Evolutionary conservation across 352 stramenopile genomes (phyloP), one percentile per base, ranked within the genome.

Genomic region (Pythium rhizo-oryzae): DNA sequence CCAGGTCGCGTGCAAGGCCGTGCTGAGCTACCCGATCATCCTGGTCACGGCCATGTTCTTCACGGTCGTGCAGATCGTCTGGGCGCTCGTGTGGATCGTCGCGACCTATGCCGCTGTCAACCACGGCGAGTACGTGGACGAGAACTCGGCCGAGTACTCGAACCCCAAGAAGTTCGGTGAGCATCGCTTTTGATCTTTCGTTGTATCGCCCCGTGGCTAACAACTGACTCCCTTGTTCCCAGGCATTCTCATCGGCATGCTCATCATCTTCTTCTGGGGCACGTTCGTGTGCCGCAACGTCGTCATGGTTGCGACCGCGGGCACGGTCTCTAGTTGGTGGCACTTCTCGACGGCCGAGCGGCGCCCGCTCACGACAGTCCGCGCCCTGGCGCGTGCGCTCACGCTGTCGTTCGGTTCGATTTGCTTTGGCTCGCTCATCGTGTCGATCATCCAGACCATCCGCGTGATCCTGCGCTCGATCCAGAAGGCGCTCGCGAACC

Each of bases 401-500:
- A 97, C 90, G 35, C 81, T 85, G n/a, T 97, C 94, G 59, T 97
- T 98, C 60, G 96, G 96, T 59, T 97, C 89, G 16, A 98, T 99
- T 62, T 98, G 93, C 73, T 89, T 98, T 24, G 96, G 96, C 23
- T 98, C 90, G 24, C 79, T 99, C 13, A 82, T 99, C 30, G 89
- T 98, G 12, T 96, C 96, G 1, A 90, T 99, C 54, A 71, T 99
- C 44, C 89, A 98, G 74, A 83, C 80, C 9, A 82, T 93, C 33
- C 74, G 77, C 33, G 80, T 85, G 37, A 63, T 87, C 4, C 24
- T 89, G 49, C 57, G 62, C 56, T 74, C 59, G 41, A 85, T 77
- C 41, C 81, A 76, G 53, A 72, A 82, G 23, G 63, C 75, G 19
- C 68, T 78, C 15, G 44, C 69, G 44, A 75, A 84, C 19, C 69